Conservation (phyloP, 306 rosid species). For the peach (Prunus persica) region Prunus_persica_NCBIv2 NC_034009.1:8421001-8421500, state of each 20-base stretch:
- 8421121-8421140: neutral
- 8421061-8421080: slow-evolving; percentile 62
- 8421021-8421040: slow-evolving; percentile 99
- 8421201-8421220: neutral
- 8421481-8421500: slow-evolving; percentile 96
- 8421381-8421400: slow-evolving; percentile 10
- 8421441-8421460: slow-evolving; percentile 99
- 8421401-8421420: neutral
- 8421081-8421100: neutral
- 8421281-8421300: slow-evolving; percentile 80
- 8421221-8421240: slow-evolving; percentile 19
- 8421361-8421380: neutral
- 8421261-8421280: slow-evolving; percentile 94
- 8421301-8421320: slow-evolving; percentile 91
- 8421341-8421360: slow-evolving; percentile 20
- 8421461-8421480: slow-evolving; percentile 94
- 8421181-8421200: neutral
- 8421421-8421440: slow-evolving; percentile 19
- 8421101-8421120: neutral
- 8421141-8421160: neutral
- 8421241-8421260: slow-evolving; percentile 99
- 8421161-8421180: neutral
- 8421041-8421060: slow-evolving; percentile 93
- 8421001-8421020: slow-evolving; percentile 94
- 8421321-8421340: slow-evolving; percentile 84